Conservation (phyloP, 306 rosid species). For the Geum urbanum region DNA sequence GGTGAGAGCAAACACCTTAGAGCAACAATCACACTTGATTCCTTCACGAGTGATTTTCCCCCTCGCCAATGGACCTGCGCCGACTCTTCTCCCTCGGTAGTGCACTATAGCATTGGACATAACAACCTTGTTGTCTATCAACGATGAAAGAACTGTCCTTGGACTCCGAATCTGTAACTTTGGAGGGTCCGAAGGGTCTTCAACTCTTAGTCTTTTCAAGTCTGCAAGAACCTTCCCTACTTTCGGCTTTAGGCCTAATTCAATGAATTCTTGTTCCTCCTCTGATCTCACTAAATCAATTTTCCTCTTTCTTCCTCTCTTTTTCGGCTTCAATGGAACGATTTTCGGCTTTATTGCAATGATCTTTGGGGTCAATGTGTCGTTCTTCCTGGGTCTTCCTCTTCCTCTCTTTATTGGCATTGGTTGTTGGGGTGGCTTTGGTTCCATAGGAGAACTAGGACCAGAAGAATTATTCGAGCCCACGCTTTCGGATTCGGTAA, state of each 20-base stretch:
- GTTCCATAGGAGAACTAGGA: background rate
- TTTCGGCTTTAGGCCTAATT: background rate
- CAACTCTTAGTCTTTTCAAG: slow-evolving; percentile 1
- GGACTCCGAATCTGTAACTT: slow-evolving; percentile 12
- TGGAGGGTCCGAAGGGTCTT: background rate
- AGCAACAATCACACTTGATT: slow-evolving; percentile 60
- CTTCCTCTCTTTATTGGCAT: background rate
- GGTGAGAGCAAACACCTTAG: slow-evolving; percentile 23
- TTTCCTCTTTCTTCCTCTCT: slow-evolving; percentile 16
- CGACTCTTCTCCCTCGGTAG: slow-evolving; percentile 14
- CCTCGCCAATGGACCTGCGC: background rate
- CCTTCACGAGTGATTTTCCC: slow-evolving; percentile 45
- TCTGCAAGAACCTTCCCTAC: slow-evolving; percentile 2
- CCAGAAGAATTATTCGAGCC: slow-evolving; percentile 1
- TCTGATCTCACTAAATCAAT: background rate
- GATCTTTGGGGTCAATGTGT: too few species aligned
- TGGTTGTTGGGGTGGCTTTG: background rate
- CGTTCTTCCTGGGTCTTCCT: too few species aligned
- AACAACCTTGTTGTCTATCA: slow-evolving; percentile 34
- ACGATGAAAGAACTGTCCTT: slow-evolving; percentile 25
- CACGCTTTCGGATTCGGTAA: background rate
- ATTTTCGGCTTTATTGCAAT: too few species aligned
- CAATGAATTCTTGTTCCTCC: background rate
- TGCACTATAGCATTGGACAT: slow-evolving; percentile 22
- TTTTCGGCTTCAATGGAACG: background rate